phyloP scores from a whole-genome alignment of 495 filamentous ascomycete genomes.

The Aspergillus baeticus region DNA sequence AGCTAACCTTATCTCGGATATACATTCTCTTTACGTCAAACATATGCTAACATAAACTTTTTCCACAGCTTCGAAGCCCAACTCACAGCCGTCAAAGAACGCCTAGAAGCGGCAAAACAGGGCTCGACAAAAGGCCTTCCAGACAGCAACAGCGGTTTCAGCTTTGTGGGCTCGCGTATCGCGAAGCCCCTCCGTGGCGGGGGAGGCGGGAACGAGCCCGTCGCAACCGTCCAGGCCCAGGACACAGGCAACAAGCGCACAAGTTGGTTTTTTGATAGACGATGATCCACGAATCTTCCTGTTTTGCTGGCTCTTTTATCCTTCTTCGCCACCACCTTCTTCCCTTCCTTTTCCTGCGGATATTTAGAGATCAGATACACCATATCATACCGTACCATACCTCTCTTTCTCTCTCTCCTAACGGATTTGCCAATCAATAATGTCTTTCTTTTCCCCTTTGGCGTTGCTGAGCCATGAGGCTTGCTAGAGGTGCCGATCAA shows the following conservation, averaged over 20 bases:
- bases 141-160: slow-evolving; percentile 63
- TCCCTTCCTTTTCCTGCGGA: background rate
- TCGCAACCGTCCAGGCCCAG: slow-evolving; percentile 46
- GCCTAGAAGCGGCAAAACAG: slow-evolving; percentile 90
- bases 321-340: slow-evolving; percentile 10
- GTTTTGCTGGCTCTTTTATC: slow-evolving; percentile 28
- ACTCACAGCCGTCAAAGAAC: slow-evolving; percentile 94
- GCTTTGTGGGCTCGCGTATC: slow-evolving; percentile 78
- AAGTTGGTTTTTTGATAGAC: slow-evolving; percentile 53
- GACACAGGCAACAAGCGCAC: slow-evolving; percentile 49
- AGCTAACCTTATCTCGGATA: too few relatives aligned
- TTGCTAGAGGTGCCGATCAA: too few relatives aligned
- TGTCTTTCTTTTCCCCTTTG: slow-evolving; percentile 9
- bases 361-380: background rate
- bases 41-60: slow-evolving; percentile 4
- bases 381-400: background rate
- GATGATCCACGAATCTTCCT: slow-evolving; percentile 35
- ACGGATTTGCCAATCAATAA: background rate
- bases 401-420: background rate
- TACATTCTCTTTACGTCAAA: background rate
- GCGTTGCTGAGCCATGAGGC: background rate
- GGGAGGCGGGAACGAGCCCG: slow-evolving; percentile 51
- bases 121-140: slow-evolving; percentile 80
- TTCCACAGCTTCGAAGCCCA: slow-evolving; percentile 85
- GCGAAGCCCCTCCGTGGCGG: slow-evolving; percentile 96